Conservation (phyloP, 345 rosid genomes). For the Citrus glauca region DNA sequence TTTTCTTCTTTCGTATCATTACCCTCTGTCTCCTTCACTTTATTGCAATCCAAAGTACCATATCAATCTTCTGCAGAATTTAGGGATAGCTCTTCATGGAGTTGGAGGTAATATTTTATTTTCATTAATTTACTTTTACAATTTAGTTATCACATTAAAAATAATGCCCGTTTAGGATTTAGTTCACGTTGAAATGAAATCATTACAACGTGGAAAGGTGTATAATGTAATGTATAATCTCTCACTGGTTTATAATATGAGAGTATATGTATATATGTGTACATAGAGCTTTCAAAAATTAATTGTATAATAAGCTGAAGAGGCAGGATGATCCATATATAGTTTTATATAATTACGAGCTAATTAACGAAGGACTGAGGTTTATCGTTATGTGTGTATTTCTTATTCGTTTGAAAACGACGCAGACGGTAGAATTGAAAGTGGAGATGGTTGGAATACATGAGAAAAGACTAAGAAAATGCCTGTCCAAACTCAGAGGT, state of each 20-base stretch:
- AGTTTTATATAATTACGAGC: neutral
- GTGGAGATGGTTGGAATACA: slow-evolving; percentile 52
- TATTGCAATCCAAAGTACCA: neutral
- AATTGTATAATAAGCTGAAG: too few relatives aligned
- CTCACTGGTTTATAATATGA: too few relatives aligned
- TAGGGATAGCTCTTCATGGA: neutral
- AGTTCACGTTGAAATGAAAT: too few relatives aligned
- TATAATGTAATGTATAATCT: too few relatives aligned
- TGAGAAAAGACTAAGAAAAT: slow-evolving; percentile 44
- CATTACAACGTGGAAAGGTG: too few relatives aligned
- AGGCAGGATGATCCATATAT: too few relatives aligned
- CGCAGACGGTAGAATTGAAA: slow-evolving; percentile 40
- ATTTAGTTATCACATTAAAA: too few relatives aligned
- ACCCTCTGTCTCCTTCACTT: slow-evolving; percentile 1
- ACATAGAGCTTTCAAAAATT: too few relatives aligned
- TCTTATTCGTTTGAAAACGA: neutral
- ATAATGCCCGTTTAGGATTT: too few relatives aligned
- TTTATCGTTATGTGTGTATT: neutral
- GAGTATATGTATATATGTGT: too few relatives aligned
- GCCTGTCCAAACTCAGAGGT: slow-evolving; percentile 41
- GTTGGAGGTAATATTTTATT: slow-evolving; percentile 29
- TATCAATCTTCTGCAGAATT: neutral
- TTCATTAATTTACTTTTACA: too few relatives aligned
- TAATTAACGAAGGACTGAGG: neutral
- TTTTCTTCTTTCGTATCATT: slow-evolving; percentile 4